Conservation (phyloP, 257 asterid species). For the Marsdenia floribunda region DNA sequence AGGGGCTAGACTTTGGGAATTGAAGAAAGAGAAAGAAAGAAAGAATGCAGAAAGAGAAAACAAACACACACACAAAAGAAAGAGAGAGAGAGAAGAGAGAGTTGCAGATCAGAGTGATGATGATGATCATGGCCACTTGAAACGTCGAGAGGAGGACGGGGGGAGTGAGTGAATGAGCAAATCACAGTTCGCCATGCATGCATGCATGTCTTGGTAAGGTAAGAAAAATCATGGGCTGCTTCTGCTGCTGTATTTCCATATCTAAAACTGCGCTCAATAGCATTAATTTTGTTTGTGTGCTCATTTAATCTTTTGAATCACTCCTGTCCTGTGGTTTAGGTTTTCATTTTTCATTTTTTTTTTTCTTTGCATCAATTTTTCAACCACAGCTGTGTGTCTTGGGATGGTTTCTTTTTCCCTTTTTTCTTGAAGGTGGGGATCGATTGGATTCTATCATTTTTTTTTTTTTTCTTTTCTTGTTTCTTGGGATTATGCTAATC, state of each 20-base stretch:
- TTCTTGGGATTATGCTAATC: neutral
- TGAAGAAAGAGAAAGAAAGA: conserved; percentile 26
- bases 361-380: neutral
- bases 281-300: neutral
- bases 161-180: neutral
- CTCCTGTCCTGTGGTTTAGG: neutral
- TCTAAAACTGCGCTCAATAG: too few species aligned
- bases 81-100: neutral
- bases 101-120: too few species aligned
- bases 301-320: neutral
- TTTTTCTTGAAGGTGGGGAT: too few species aligned
- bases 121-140: conserved; percentile 7
- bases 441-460: neutral
- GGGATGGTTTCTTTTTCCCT: neutral
- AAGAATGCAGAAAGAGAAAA: conserved; percentile 4
- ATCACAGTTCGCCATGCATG: neutral
- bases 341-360: too few species aligned
- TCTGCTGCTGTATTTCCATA: neutral
- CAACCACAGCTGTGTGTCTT: neutral
- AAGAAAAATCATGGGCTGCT: neutral
- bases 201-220: neutral
- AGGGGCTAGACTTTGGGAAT: conserved; percentile 82
- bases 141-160: neutral
- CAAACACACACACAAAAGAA: neutral
- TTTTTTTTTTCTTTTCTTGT: too few species aligned